Evolutionary conservation across 83 land plant genomes (phyloP).

Genomic region (Diphasiastrum complanatum): DNA sequence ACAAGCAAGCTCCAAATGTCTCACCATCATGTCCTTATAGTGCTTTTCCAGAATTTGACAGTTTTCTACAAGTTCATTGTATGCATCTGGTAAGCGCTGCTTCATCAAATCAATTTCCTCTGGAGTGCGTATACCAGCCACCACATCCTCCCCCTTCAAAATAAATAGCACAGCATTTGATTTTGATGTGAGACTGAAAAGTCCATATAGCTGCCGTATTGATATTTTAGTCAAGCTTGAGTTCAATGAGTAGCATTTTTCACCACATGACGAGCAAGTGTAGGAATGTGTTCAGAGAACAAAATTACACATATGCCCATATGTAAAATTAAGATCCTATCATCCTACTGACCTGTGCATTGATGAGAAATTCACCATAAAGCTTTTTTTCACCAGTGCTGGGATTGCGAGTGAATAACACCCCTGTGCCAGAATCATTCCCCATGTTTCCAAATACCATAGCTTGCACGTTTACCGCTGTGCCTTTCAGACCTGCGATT

Average conservation of each 20-base stretch:
- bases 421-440: constrained; percentile 89
- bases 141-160: constrained; percentile 92
- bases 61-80: constrained; percentile 85
- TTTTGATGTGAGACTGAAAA: not conserved
- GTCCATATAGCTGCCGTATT: not conserved
- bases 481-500: constrained; percentile 80
- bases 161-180: not conserved
- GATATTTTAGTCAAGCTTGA: not conserved
- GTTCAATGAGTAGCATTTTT: not conserved
- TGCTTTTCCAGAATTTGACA: constrained; percentile 86
- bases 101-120: constrained; percentile 82
- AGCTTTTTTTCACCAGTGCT: constrained; percentile 97
- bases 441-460: constrained; percentile 99
- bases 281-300: too few species aligned
- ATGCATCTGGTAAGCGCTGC: constrained; percentile 78
- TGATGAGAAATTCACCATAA: constrained; percentile 90
- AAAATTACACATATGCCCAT: not conserved
- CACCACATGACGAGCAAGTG: not conserved
- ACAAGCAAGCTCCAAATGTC: too few species aligned
- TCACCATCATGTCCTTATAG: constrained; percentile 99
- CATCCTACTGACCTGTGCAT: constrained; percentile 64
- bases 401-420: constrained; percentile 89
- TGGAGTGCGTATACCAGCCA: constrained; percentile 97
- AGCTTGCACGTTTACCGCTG: constrained; percentile 90
- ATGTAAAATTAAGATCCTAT: not conserved